Conservation (phyloP, 2,329 filamentous ascomycete genomes). For the Cyphellophora europaea region DNA sequence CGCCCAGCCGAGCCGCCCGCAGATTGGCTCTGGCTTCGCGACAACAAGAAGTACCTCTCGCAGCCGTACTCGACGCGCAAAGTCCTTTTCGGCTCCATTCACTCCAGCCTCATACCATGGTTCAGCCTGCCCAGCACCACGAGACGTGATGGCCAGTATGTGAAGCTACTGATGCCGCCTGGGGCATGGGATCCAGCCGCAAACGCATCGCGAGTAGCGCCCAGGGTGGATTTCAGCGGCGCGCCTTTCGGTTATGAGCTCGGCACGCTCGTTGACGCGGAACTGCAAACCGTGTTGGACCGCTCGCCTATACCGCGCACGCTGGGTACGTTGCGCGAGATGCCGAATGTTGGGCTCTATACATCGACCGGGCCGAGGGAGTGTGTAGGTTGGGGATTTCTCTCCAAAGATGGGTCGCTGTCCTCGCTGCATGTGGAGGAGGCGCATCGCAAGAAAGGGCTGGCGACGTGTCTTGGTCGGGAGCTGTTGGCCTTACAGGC, state of each 20-base stretch:
- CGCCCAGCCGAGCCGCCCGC: conserved; percentile 7
- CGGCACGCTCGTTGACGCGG: conserved; percentile 7
- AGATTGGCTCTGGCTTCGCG: conserved; percentile 12
- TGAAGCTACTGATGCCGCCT: not conserved
- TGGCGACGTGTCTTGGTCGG: conserved; percentile 24
- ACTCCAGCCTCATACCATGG: conserved; percentile 12
- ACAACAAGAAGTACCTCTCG: conserved; percentile 15
- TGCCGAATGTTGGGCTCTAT: conserved; percentile 29
- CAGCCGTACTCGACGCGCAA: conserved; percentile 15
- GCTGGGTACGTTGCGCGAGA: conserved; percentile 21
- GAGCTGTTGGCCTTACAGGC: conserved; percentile 24
- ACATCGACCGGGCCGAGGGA: conserved; percentile 18
- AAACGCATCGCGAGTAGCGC: no score
- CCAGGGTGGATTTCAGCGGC: not conserved
- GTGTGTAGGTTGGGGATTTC: conserved; percentile 30
- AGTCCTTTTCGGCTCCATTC: conserved; percentile 28
- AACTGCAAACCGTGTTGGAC: conserved; percentile 29
- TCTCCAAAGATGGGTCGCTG: conserved; percentile 28
- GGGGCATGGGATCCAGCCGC: not conserved
- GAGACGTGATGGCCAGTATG: not conserved
- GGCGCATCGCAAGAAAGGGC: conserved; percentile 28
- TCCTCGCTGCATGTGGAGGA: conserved; percentile 31
- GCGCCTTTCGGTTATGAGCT: conserved; percentile 10
- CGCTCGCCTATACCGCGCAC: conserved; percentile 30
- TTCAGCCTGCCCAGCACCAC: not conserved